phyloP scores from a whole-genome alignment of 768 basidiomycete species.

The Rhizopogon salebrosus region DNA sequence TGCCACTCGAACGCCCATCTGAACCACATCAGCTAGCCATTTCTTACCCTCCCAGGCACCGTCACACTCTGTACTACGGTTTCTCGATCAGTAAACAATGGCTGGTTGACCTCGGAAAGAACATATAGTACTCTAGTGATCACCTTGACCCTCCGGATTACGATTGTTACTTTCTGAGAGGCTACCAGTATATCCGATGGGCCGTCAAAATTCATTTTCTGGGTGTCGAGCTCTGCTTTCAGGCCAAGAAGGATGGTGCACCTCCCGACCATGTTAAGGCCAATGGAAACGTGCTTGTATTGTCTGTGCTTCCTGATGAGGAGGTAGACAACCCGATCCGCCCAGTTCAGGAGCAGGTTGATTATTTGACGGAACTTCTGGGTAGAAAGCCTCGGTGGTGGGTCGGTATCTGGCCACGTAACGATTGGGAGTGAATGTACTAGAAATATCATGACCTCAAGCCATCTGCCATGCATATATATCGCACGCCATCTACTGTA shows the following conservation, averaged over 20 bases:
- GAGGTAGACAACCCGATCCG: neutral
- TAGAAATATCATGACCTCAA: no score
- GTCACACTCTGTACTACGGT: neutral
- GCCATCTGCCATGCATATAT: no score
- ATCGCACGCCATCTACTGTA: no score
- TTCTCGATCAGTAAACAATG: neutral
- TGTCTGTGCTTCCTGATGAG: neutral
- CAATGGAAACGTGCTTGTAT: neutral
- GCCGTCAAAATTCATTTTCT: neutral
- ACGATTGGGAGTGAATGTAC: no score
- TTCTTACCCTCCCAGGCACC: neutral
- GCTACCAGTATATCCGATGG: neutral
- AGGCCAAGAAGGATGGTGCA: neutral
- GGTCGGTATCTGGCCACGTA: neutral
- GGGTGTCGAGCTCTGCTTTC: neutral
- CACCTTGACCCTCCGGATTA: neutral
- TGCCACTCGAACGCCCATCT: neutral
- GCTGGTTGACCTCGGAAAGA: neutral
- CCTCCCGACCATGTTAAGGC: neutral
- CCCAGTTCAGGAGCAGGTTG: neutral
- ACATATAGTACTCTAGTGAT: neutral
- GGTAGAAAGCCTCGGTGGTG: neutral
- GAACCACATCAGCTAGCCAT: neutral
- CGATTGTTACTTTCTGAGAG: neutral
- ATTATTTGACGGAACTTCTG: neutral